Percentiles rank a stretch among this genome's conserved stretches.
phyloP scores from a whole-genome alignment of 164 flowering plant species.

The Magnolia sinica region DNA sequence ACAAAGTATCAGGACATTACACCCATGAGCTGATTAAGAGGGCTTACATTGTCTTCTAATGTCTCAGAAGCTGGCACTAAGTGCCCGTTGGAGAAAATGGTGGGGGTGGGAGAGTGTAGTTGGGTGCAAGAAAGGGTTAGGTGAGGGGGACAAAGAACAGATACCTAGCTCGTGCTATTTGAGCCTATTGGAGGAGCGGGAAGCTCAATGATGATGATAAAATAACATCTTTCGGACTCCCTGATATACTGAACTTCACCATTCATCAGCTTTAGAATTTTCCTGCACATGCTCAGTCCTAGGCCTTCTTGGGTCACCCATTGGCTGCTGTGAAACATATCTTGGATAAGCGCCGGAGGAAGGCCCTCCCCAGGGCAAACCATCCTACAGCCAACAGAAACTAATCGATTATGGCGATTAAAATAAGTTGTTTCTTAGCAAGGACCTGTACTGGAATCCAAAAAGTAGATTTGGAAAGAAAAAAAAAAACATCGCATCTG shows the following conservation, averaged over 20 bases:
- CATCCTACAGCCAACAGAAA: conserved; percentile 40
- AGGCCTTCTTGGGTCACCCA: conserved; percentile 78
- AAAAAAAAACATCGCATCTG: too few relatives aligned
- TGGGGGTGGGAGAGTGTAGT: background rate
- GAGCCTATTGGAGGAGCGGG: conserved; percentile 35
- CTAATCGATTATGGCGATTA: background rate
- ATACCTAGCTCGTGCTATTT: conserved; percentile 23
- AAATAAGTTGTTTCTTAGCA: too few relatives aligned
- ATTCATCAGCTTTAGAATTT: conserved; percentile 69
- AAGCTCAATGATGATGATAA: conserved; percentile 53
- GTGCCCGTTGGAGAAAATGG: background rate
- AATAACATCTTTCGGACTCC: conserved; percentile 73
- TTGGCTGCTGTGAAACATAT: conserved; percentile 67
- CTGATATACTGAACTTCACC: conserved; percentile 86
- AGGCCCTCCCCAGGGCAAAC: conserved; percentile 79
- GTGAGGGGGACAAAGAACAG: background rate
- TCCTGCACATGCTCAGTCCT: conserved; percentile 76
- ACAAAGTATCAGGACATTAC: background rate
- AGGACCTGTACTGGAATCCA: too few relatives aligned
- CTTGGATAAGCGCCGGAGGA: conserved; percentile 68
- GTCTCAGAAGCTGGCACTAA: background rate
- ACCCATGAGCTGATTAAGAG: background rate
- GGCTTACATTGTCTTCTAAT: background rate
- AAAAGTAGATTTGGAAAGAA: too few relatives aligned
- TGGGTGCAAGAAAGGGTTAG: background rate